Percentiles rank a stretch among this genome's conserved stretches.
phyloP scores from a whole-genome alignment of 805 yeast species.

The Barnettozyma siamensis region DNA sequence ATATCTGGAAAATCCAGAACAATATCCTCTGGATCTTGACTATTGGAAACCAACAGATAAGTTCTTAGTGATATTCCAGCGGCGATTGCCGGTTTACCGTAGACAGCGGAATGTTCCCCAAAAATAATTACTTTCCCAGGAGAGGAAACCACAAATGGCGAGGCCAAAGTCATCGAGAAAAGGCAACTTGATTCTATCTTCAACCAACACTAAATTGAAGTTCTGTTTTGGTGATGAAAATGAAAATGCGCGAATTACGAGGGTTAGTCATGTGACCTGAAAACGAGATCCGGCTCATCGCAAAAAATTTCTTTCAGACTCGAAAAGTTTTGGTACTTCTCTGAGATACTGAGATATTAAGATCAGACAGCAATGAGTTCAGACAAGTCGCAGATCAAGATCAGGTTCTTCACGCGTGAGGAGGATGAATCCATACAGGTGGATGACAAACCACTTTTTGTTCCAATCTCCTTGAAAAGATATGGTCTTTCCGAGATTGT shows the following conservation, averaged over 20 bases:
- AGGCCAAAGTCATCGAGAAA: conserved; percentile 4
- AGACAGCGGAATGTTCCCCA: conserved; percentile 97
- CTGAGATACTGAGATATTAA: no score
- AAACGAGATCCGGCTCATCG: not conserved
- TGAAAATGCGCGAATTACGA: not conserved
- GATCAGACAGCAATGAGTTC: conserved; percentile 9
- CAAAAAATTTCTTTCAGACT: not conserved
- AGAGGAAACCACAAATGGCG: conserved; percentile 76
- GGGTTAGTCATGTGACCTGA: not conserved
- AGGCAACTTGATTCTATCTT: no score
- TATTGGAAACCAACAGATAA: conserved; percentile 59
- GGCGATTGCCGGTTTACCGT: conserved; percentile 90
- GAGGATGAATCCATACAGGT: conserved; percentile 68
- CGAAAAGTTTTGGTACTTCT: not conserved
- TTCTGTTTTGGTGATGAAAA: no score
- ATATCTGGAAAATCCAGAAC: conserved; percentile 83
- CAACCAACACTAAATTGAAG: not conserved
- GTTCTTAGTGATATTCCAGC: conserved; percentile 88
- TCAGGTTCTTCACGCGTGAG: conserved; percentile 82
- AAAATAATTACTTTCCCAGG: conserved; percentile 96
- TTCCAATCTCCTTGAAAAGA: conserved; percentile 80
- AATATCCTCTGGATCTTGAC: conserved; percentile 36
- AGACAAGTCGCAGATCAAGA: conserved; percentile 62
- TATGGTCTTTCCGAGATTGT: conserved; percentile 94
- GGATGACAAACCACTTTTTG: conserved; percentile 79